These are phyloP conservation scores for Cardamine occulta DNA, from an alignment of 345 rosid genomes.

Conservation along the genomic window DNA sequence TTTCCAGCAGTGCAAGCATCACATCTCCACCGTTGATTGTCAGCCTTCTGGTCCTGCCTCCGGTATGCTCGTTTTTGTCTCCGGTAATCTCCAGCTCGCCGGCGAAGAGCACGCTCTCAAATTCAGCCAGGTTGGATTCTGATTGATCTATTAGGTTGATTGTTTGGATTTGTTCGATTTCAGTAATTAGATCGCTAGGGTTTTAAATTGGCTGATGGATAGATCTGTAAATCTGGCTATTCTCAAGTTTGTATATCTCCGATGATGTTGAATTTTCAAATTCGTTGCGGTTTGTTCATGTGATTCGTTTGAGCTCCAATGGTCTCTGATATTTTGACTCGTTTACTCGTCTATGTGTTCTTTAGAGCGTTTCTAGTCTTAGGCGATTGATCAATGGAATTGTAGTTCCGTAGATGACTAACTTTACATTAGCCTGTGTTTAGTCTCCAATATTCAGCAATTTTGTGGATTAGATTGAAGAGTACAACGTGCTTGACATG, in stretches of 20 bases:
- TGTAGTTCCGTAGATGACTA: background rate
- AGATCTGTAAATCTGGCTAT: slow-evolving; percentile 22
- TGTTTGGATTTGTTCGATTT: background rate
- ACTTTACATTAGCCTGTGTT: too few relatives aligned
- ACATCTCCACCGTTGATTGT: slow-evolving; percentile 83
- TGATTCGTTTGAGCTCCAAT: slow-evolving; percentile 2
- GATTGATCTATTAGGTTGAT: background rate
- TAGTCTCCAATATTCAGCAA: too few relatives aligned
- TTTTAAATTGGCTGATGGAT: background rate
- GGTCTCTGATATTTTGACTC: background rate
- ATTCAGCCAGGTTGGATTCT: slow-evolving; percentile 63
- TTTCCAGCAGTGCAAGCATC: slow-evolving; percentile 91
- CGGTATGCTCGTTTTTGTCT: slow-evolving; percentile 92
- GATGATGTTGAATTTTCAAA: background rate
- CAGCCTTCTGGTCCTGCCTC: slow-evolving; percentile 93
- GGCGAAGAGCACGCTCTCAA: slow-evolving; percentile 94
- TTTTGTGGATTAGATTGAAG: too few relatives aligned
- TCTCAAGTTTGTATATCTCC: background rate
- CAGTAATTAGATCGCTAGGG: slow-evolving; percentile 18
- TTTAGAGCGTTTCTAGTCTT: background rate
- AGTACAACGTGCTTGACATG: too few relatives aligned
- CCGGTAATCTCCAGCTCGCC: slow-evolving; percentile 87
- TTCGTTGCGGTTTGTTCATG: background rate
- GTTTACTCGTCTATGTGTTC: too few relatives aligned
- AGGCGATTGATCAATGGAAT: background rate